Evolutionary conservation across 2,329 filamentous ascomycete species (phyloP), one percentile per base, ranked within the genome.

Genomic region (Paecilomyces sp.): DNA sequence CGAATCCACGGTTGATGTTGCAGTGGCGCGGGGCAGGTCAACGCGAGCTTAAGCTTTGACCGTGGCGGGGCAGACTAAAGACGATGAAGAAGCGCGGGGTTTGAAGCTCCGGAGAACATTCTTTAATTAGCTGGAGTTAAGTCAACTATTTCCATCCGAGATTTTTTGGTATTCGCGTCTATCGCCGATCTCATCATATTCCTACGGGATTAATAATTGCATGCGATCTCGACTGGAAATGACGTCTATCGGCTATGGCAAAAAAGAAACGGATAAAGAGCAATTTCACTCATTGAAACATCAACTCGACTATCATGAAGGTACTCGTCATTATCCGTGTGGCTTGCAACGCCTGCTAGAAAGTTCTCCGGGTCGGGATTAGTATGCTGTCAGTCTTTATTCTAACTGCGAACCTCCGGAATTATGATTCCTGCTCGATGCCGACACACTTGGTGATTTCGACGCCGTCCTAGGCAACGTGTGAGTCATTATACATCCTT

Each of bases 401-500:
- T 28, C 25, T 28, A 6, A 41, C 34, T 41, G 36, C 24, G 22
- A 31, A 13, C 2, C 54, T n/a, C 25, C 54, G 54, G 54, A 55
- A 30, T 55, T 36, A 55, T 22, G 54, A 33, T 55, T 33, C 54
- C 54, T 55, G 25, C 28, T 36, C 55, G 12, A 41, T 22, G 12
- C 77, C 79, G n/a, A 81, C 69, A 67, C 86, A 89, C 63, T 76
- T 78, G 2, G 86, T 87, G 56, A 88, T 82, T 67, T 88, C 86
- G 18, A 89, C 74, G 3, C 81, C 86, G 65, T 89, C 87, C 85
- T 88, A 57, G 13, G 34, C 28, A 6, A 13, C n/a, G 54, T 15
- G n/a, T 31, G 31, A 22, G 18, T 31, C 54, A 36, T 11, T 18
- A 28, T 28, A 28, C 25, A 28, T 28, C 25, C 6, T 4, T 28